Evolutionary conservation across 768 basidiomycete genomes (phyloP), one percentile per base, ranked within the genome.

Genomic region (Udeniomyces megalosporus): DNA sequence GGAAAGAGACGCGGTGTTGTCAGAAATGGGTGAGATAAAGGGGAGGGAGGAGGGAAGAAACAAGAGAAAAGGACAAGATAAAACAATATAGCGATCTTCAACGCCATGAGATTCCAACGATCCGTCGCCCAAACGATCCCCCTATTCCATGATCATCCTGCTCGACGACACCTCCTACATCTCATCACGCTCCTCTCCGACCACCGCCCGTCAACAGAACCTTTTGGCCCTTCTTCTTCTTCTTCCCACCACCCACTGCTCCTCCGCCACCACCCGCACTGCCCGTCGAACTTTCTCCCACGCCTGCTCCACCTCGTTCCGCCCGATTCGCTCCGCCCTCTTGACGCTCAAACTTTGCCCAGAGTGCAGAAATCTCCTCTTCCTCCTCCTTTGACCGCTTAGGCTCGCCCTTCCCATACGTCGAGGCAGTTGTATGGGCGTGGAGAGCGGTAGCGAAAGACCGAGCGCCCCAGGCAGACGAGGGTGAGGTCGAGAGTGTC

Each of bases 161-260:
- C 8, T 42, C 38, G 10, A 8, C 8, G 38, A 8, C 38, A 8
- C 38, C 17, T 42, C 17, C 38, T 42, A 8, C 17, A 42, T 12
- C 3, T 15, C 22, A n/a, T n/a, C 17, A 56, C 14, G 34, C 54
- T 8, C 42, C 52, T 10, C 58, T 50, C 38, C 63, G 51, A 17
- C 63, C 63, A 15, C 63, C 63, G 15, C 63, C 63, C 1, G 58
- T 60, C 12, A 65, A 24, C 12, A 65, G 44, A 4, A 65, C 44
- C 58, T 60, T 65, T 45, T 65, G 63, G 7, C 58, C 63, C 22
- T 46, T 35, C 46, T 65, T 59, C 62, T 64, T 64, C 46, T 45
- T 50, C 52, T 65, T 65, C n/a, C 44, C 38, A 32, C 51, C 44
- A 11, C 51, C 51, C 29, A 48, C 51, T 14, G 31, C 48, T 11